Conservation (phyloP, 2,329 filamentous ascomycete species). For the Aspergillus luchuensis region DNA sequence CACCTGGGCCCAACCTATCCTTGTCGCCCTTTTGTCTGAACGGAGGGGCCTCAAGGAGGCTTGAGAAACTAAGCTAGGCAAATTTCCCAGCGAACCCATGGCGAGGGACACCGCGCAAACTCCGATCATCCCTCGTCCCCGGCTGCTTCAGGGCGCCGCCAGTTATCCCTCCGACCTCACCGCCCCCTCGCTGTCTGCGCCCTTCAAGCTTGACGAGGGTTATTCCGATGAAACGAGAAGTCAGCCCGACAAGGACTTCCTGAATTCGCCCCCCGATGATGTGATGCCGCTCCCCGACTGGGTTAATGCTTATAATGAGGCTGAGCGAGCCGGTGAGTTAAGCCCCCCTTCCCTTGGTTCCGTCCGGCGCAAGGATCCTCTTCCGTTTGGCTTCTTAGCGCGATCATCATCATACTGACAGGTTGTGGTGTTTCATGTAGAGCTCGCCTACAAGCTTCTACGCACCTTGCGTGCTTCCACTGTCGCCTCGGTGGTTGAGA, state of each 20-base stretch:
- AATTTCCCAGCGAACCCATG: conserved; percentile 26
- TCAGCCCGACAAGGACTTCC: conserved; percentile 43
- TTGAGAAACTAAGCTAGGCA: neutral
- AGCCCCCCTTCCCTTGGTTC: neutral
- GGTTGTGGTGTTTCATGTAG: conserved; percentile 49
- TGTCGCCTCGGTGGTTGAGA: conserved; percentile 77
- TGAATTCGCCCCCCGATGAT: conserved; percentile 39
- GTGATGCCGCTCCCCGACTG: conserved; percentile 55
- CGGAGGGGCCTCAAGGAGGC: neutral
- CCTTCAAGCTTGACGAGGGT: conserved; percentile 75
- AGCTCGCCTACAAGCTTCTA: conserved; percentile 77
- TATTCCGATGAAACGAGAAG: conserved; percentile 75
- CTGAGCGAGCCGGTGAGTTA: conserved; percentile 56
- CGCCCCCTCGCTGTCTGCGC: conserved; percentile 33
- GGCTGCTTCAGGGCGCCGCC: conserved; percentile 28
- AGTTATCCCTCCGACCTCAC: conserved; percentile 32
- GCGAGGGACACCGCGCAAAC: conserved; percentile 30
- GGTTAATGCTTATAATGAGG: conserved; percentile 57
- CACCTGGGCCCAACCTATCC: neutral
- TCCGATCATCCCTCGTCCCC: conserved; percentile 24
- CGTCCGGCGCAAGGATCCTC: conserved; percentile 11
- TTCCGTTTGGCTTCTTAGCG: neutral
- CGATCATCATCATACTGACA: conserved; percentile 19
- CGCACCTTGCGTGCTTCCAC: conserved; percentile 76
- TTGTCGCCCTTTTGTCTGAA: neutral